Evolutionary conservation across 371 early-diverging fungal genomes (phyloP), one percentile per base, ranked within the genome.

Genomic region (Polyrhizophydium stewartii): DNA sequence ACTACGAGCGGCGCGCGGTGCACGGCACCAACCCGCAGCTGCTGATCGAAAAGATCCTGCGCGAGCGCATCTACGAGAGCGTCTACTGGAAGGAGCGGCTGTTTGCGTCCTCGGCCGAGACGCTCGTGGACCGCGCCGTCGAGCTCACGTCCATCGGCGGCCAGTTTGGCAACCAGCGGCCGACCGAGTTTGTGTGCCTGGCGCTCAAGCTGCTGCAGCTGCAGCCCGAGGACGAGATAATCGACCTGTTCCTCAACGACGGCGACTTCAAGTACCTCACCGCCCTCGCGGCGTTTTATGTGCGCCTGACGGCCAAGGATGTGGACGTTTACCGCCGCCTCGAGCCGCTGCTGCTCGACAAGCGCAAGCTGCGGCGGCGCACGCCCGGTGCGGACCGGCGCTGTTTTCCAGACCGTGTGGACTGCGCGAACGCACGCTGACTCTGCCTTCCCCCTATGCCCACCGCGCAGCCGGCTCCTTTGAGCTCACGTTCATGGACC

Each of bases 21-120:
- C 94, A 90, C 55, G 96, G 96, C 50, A 86, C 86, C 10, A 88
- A 96, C 72, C 96, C 97, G 9, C 94, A 94, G 73, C 88, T 83
- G 62, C 81, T 97, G 28, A 82, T 98, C 43, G 97, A 97, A 77
- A 94, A 93, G 72, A 94, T 95, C 66, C 86, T 91, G 60, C 84
- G 96, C 32, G 81, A 87, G 46, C 85, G 96, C 57, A 94, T 96
- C 62, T 91, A 90, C 71, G 94, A 93, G 58, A 89, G 89, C 32
- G 67, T 89, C 17, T 98, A 93, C 74, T 98, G 95, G 96, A 97
- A 97, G 67, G 93, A 97, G 63, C 82, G 88, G 40, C 95, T 95
- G 75, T 97, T 94, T 76, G 96, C 91, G 1, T 76, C 96, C 55
- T 92, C 91, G 60, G 94, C 93, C 46, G 93, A 90, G 21, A 86